Evolutionary conservation across 164 flowering plant genomes (phyloP).

Genomic region (Macadamia tetraphylla): DNA sequence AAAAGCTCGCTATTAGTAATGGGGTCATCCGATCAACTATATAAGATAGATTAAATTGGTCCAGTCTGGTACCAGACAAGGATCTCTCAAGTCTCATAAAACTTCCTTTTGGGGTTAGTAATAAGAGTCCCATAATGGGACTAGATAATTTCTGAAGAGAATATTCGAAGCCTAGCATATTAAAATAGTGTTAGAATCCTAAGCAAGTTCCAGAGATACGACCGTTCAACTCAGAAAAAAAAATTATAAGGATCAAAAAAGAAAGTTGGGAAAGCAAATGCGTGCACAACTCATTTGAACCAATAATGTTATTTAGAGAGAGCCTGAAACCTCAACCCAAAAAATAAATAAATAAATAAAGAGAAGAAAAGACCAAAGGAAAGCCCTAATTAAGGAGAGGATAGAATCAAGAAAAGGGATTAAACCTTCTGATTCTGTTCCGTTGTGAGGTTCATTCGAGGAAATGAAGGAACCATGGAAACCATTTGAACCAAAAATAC

Average conservation of each 20-base stretch:
- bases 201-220: not conserved
- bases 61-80: no score
- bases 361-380: not conserved
- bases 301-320: not conserved
- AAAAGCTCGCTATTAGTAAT: no score
- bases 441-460: conserved; percentile 53
- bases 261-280: not conserved
- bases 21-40: no score
- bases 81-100: no score
- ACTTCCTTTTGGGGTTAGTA: no score
- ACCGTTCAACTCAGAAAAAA: not conserved
- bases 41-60: no score
- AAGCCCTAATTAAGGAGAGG: not conserved
- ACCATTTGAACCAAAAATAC: conserved; percentile 1
- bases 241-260: not conserved
- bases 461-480: conserved; percentile 44
- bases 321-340: not conserved
- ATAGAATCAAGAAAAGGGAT: not conserved
- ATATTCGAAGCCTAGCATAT: no score
- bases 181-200: not conserved
- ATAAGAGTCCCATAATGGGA: no score
- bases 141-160: no score
- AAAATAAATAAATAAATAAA: no score
- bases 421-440: conserved; percentile 69
- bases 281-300: not conserved